Conservation (phyloP, 441 rosid genomes). For the Omphalea diandra region DNA sequence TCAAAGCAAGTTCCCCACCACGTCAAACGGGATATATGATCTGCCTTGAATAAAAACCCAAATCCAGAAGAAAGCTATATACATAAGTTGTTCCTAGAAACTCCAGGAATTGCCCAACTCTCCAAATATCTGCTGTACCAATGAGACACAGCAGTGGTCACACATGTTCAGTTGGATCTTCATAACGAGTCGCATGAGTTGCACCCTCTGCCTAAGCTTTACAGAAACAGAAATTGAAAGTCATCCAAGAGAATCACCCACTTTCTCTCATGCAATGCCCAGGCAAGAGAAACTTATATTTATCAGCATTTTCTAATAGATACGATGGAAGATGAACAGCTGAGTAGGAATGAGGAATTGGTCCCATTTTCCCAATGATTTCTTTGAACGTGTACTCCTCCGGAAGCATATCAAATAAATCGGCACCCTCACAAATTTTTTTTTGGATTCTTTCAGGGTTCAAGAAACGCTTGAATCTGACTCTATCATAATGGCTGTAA, state of each 20-base stretch:
- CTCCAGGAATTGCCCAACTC: conserved; percentile 31
- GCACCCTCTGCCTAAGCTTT: conserved; percentile 31
- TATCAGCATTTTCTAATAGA: conserved; percentile 77
- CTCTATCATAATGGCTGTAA: conserved; percentile 89
- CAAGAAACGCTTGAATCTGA: conserved; percentile 73
- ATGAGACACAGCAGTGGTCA: conserved; percentile 26
- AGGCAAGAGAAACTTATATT: conserved; percentile 82
- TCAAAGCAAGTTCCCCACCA: conserved; percentile 28
- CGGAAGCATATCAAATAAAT: conserved; percentile 92
- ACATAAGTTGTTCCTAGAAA: conserved; percentile 35
- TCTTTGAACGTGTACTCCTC: conserved; percentile 95
- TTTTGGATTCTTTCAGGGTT: conserved; percentile 83
- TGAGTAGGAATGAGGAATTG: conserved; percentile 88
- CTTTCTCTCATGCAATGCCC: conserved; percentile 77
- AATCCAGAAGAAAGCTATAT: conserved; percentile 33
- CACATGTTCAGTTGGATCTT: conserved; percentile 26
- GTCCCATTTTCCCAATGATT: conserved; percentile 94
- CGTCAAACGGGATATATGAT: conserved; percentile 27
- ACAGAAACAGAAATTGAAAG: conserved; percentile 17
- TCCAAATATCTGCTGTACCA: conserved; percentile 16
- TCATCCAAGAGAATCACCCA: conserved; percentile 33
- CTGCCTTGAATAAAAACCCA: conserved; percentile 27
- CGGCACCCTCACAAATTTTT: conserved; percentile 85
- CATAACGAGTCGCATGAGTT: conserved; percentile 25
- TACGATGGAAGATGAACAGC: conserved; percentile 90